These are phyloP conservation scores for Ophiocordyceps sinensis DNA, from an alignment of 2,329 filamentous ascomycete genomes.

Conservation along the genomic window DNA sequence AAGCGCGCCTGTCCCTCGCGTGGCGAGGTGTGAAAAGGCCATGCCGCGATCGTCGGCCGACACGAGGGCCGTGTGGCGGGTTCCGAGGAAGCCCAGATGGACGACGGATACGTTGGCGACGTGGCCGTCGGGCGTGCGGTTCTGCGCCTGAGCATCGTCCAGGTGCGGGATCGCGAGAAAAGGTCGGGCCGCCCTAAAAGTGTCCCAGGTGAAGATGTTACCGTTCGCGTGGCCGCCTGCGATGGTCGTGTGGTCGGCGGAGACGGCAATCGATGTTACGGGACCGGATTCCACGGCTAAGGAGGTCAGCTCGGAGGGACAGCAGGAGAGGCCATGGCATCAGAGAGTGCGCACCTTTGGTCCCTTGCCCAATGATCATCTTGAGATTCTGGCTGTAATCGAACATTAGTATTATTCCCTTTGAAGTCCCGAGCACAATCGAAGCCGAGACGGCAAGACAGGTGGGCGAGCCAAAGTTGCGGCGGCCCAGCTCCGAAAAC, in stretches of 20 bases:
- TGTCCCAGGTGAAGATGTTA: slow-evolving; percentile 95
- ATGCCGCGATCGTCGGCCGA: slow-evolving; percentile 92
- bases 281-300: slow-evolving; percentile 79
- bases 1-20: slow-evolving; percentile 74
- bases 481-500: slow-evolving; percentile 82
- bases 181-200: slow-evolving; percentile 63
- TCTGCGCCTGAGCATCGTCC: slow-evolving; percentile 47
- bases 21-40: slow-evolving; percentile 95
- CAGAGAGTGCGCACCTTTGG: slow-evolving; percentile 49
- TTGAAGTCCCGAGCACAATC: slow-evolving; percentile 84
- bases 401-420: slow-evolving; percentile 88
- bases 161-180: slow-evolving; percentile 79
- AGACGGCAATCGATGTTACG: slow-evolving; percentile 76
- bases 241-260: slow-evolving; percentile 84
- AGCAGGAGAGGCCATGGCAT: slow-evolving; percentile 8
- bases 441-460: slow-evolving; percentile 78
- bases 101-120: slow-evolving; percentile 62
- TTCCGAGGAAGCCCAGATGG: slow-evolving; percentile 90
- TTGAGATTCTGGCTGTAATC: slow-evolving; percentile 95
- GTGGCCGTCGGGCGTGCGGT: slow-evolving; percentile 67
- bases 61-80: slow-evolving; percentile 82
- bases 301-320: slow-evolving; percentile 7
- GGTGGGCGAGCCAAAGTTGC: slow-evolving; percentile 84
- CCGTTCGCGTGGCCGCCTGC: slow-evolving; percentile 83
- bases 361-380: slow-evolving; percentile 83